Evolutionary conservation across 75 land plant genomes (phyloP).

Genomic region (Cryptomeria japonica): DNA sequence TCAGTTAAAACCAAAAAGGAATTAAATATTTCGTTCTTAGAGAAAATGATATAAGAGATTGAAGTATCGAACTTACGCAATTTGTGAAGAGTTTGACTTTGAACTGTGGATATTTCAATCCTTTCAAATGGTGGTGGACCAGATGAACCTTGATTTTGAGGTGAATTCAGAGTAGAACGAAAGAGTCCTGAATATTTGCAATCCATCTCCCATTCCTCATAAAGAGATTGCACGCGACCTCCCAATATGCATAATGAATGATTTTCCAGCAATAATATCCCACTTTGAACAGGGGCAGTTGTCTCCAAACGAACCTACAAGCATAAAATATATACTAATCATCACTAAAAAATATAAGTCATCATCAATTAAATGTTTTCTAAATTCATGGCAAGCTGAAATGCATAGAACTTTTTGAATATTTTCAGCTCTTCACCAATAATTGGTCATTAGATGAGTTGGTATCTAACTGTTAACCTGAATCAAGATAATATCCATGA

Average conservation of each 20-base stretch:
- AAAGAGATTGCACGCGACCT: conserved; percentile 74
- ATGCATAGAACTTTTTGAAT: background rate
- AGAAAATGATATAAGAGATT: background rate
- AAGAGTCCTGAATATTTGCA: conserved; percentile 70
- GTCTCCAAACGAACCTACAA: conserved; percentile 59
- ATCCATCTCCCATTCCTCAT: conserved; percentile 83
- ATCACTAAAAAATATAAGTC: background rate
- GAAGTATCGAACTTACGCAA: conserved; percentile 7
- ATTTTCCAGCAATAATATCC: conserved; percentile 72
- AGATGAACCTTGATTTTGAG: conserved; percentile 31
- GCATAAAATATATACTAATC: background rate
- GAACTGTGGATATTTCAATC: conserved; percentile 17
- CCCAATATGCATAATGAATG: conserved; percentile 59
- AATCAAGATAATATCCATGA: background rate
- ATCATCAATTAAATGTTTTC: background rate
- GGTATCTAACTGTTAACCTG: background rate
- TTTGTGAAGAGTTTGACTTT: conserved; percentile 4
- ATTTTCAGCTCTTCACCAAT: background rate
- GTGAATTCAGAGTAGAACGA: conserved; percentile 35
- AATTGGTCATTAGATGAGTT: background rate
- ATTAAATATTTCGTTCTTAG: background rate
- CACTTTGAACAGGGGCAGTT: conserved; percentile 49
- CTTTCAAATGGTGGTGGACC: conserved; percentile 88
- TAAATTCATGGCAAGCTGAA: background rate
- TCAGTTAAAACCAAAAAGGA: background rate